Base-by-base conservation (phyloP, 352 stramenopile genomes). In the Phytophthora chlamydospora region DNA sequence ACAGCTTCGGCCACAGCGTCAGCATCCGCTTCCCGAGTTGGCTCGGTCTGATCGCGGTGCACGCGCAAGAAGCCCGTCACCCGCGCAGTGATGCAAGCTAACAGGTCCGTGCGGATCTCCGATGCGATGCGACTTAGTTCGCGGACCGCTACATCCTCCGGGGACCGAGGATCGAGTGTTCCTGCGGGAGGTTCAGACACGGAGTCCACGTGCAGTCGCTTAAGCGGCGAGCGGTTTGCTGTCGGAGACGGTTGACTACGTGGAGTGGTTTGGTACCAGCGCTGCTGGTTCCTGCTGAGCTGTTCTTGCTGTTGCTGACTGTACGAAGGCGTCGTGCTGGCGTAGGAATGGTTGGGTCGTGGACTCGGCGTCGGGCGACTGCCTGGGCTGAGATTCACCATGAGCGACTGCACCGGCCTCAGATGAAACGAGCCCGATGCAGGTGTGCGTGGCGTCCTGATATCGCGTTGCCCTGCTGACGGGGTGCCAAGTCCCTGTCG, bases 31-130 rank as follows among this genome's bases (percentile, higher is more conserved):
- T 76, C 68, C 34, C 64, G 48, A 0, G 58, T 71, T 35, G 58
- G 53, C 6, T 61, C 59, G 0, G 36, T 61, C 41, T 71, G 63
- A 7, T 81, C 67, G 21, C 76, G 61, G 48, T 88, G 80, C 7
- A 86, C 67, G 14, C 81, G 75, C 27, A 93, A 64, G 38, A 93
- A 91, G 14, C 71, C 68, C 41, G 89, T 75, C 24, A 90, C 85
- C 17, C 84, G 78, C 8, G 72, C 66, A 47, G 85, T 85, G 57
- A 93, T 91, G 55, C 78, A 87, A 12, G 70, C 69, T 6, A 93
- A 57, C 41, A 93, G 62, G 12, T 90, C 84, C 7, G 66, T 49
- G 12, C 84, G 81, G 31, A 88, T 88, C 50, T 90, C 70, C 12
- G 75, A 63, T 5, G 85, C 82, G 17, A 85, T 72, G 17, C 71